Evolutionary conservation across 2,329 filamentous ascomycete species (phyloP).

Genomic region (Ophiostoma sp.): DNA sequence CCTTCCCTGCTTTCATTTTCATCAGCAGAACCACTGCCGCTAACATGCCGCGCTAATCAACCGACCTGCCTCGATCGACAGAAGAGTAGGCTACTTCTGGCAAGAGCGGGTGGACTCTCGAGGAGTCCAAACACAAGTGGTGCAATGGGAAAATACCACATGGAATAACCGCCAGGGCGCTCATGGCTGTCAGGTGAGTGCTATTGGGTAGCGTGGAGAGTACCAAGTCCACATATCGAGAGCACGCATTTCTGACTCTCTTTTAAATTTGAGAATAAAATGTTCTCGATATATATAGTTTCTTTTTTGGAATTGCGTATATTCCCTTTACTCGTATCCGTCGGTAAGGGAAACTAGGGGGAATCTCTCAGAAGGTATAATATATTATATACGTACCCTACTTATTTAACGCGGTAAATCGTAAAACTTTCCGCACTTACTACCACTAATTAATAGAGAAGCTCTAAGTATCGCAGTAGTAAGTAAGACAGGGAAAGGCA

Average conservation of each 20-base stretch:
- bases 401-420: neutral
- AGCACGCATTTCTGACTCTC: too few species aligned
- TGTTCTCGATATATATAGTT: too few species aligned
- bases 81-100: neutral
- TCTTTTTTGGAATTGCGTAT: too few species aligned
- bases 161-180: neutral
- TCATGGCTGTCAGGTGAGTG: neutral
- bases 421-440: neutral
- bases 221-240: too few species aligned
- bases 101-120: neutral
- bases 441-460: neutral
- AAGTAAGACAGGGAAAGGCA: neutral
- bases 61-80: neutral
- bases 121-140: neutral
- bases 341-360: neutral
- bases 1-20: conserved; percentile 9
- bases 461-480: neutral
- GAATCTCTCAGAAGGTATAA: neutral
- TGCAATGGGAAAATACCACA: neutral
- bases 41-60: neutral
- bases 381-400: neutral
- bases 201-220: neutral
- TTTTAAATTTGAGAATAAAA: too few species aligned
- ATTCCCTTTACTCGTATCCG: neutral
- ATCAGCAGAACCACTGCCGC: neutral